These are phyloP conservation scores for Trichosporon sp. DNA, from an alignment of 1,284 basidiomycete genomes.

Conservation along the genomic window DNA sequence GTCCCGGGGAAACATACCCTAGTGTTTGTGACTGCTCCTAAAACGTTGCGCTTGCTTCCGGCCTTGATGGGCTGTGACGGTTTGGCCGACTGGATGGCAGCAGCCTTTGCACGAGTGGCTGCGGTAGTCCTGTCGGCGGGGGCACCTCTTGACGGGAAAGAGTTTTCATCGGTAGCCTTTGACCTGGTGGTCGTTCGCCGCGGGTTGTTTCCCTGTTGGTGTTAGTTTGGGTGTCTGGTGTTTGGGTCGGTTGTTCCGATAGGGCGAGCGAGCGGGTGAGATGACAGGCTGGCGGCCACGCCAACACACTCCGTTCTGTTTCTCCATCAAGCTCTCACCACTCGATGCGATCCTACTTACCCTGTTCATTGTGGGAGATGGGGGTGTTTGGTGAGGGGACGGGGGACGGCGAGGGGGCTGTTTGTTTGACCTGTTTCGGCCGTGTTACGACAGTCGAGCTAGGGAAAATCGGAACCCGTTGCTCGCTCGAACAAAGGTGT, in stretches of 20 bases:
- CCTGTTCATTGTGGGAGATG: neutral
- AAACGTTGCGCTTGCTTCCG: constrained; percentile 40
- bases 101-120: constrained; percentile 25
- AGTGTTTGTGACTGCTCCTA: constrained; percentile 37
- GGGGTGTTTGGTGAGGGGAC: neutral
- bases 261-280: no score
- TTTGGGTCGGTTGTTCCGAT: neutral
- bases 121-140: constrained; percentile 22
- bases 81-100: constrained; percentile 4
- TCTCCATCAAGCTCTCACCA: no score
- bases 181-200: constrained; percentile 30
- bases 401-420: no score
- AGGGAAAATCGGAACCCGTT: neutral
- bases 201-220: constrained; percentile 18
- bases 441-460: neutral
- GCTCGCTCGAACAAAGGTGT: neutral
- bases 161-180: constrained; percentile 42
- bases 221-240: neutral
- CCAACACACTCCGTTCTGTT: no score
- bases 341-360: neutral
- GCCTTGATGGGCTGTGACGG: constrained; percentile 24
- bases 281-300: no score
- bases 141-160: constrained; percentile 28
- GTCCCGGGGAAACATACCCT: constrained; percentile 16
- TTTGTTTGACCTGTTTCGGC: no score